phyloP scores from a whole-genome alignment of 2,329 filamentous ascomycete species.

The Colletotrichum lentis region DNA sequence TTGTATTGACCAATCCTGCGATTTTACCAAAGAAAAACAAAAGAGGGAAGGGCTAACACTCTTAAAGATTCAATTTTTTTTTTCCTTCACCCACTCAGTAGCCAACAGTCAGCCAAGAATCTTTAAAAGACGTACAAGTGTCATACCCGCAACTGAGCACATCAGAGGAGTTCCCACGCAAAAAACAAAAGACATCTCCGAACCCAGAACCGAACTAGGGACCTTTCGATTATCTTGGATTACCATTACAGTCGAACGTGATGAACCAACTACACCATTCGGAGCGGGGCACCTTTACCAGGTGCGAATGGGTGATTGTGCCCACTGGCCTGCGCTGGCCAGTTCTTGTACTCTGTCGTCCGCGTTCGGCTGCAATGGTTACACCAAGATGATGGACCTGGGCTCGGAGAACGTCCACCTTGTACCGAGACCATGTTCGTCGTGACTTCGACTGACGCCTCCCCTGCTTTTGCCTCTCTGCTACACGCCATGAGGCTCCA shows the following conservation, averaged over 20 bases:
- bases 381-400: slow-evolving; percentile 24
- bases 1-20: no score
- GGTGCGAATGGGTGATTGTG: no score
- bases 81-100: no score
- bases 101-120: slow-evolving; percentile 21
- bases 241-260: slow-evolving; percentile 35
- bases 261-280: slow-evolving; percentile 35
- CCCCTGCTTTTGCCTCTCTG: neutral
- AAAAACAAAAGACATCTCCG: slow-evolving; percentile 11
- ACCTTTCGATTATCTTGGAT: slow-evolving; percentile 21
- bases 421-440: neutral
- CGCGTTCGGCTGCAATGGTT: slow-evolving; percentile 34
- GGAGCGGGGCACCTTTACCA: neutral
- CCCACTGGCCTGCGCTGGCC: no score
- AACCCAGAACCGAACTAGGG: slow-evolving; percentile 15
- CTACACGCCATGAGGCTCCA: neutral
- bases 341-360: neutral
- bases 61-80: neutral
- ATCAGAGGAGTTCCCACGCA: no score
- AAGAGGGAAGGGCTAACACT: neutral
- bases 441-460: neutral
- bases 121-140: neutral
- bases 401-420: slow-evolving; percentile 13
- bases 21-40: no score
- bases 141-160: no score